phyloP scores from a whole-genome alignment of 352 stramenopile genomes.

The Sclerospora graminicola region DNA sequence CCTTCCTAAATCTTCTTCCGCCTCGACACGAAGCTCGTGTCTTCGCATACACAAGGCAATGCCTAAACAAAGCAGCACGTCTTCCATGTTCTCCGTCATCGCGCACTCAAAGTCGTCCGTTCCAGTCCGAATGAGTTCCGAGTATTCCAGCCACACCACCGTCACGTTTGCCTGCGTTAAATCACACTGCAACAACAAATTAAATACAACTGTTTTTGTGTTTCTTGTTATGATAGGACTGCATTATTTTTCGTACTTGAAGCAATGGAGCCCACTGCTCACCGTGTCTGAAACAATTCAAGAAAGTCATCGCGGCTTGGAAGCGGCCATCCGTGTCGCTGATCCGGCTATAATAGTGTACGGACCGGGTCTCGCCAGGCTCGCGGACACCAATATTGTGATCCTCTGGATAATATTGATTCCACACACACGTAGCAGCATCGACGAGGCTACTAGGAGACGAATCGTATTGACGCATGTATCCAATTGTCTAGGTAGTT shows the following conservation, averaged over 20 bases:
- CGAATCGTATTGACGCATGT: conserved; percentile 7
- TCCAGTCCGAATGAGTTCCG: conserved; percentile 34
- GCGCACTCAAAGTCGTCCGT: conserved; percentile 43
- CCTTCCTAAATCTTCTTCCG: conserved; percentile 32
- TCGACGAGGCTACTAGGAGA: conserved; percentile 20
- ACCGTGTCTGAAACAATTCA: conserved; percentile 38
- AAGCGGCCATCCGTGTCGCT: conserved; percentile 44
- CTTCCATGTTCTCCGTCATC: conserved; percentile 43
- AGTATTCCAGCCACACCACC: conserved; percentile 43
- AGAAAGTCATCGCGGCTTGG: conserved; percentile 45
- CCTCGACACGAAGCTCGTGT: conserved; percentile 42
- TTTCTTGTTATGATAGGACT: background rate
- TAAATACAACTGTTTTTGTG: background rate
- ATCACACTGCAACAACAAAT: conserved; percentile 26
- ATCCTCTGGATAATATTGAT: conserved; percentile 65
- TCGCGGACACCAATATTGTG: conserved; percentile 34
- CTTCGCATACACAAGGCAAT: conserved; percentile 55
- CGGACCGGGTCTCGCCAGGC: conserved; percentile 30
- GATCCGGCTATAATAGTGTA: conserved; percentile 37
- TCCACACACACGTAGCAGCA: conserved; percentile 63
- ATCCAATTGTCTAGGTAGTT: no score
- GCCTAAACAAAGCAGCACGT: conserved; percentile 52
- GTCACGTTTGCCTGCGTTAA: conserved; percentile 35
- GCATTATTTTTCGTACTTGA: conserved; percentile 7
- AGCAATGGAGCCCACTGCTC: conserved; percentile 44